A percentile compares a stretch with the other conserved stretches of the same genome.
Conservation (phyloP, 805 yeast species). For the Saccharomycodes ludwigii region DNA sequence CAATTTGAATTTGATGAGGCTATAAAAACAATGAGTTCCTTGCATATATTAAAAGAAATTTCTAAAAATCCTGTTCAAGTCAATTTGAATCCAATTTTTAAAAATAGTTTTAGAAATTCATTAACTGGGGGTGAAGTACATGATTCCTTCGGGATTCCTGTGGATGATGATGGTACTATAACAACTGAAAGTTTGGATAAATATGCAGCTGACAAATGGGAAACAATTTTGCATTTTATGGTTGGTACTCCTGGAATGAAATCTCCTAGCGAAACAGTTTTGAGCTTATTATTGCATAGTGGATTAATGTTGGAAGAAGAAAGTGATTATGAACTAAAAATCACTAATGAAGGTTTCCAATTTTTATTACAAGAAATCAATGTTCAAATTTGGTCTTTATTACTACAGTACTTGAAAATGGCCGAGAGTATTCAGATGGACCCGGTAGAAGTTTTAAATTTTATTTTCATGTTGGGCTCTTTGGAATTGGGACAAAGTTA, state of each 20-base stretch:
- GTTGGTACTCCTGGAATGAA: constrained; percentile 75
- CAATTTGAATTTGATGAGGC: constrained; percentile 55
- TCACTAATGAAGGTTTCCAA: constrained; percentile 90
- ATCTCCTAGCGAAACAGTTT: constrained; percentile 71
- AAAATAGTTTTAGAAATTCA: constrained; percentile 66
- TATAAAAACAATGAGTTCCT: constrained; percentile 56
- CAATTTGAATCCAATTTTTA: constrained; percentile 59
- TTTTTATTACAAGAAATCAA: constrained; percentile 85
- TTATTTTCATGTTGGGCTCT: constrained; percentile 87
- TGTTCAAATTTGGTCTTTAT: constrained; percentile 87
- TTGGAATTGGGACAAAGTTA: constrained; percentile 85
- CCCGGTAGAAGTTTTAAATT: constrained; percentile 89
- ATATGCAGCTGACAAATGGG: constrained; percentile 88
- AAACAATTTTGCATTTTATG: constrained; percentile 89
- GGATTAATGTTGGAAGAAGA: constrained; percentile 48
- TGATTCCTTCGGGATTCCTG: constrained; percentile 67
- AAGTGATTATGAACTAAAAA: constrained; percentile 34
- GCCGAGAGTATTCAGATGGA: constrained; percentile 82
- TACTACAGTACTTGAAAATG: constrained; percentile 76
- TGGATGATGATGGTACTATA: constrained; percentile 27
- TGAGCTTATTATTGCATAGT: constrained; percentile 62
- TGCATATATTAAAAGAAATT: constrained; percentile 61
- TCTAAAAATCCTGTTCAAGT: constrained; percentile 27
- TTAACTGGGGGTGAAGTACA: constrained; percentile 65
- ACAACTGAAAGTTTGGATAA: constrained; percentile 38